phyloP scores from a whole-genome alignment of 169 alveolate genomes.

The Babesia caballi region DNA sequence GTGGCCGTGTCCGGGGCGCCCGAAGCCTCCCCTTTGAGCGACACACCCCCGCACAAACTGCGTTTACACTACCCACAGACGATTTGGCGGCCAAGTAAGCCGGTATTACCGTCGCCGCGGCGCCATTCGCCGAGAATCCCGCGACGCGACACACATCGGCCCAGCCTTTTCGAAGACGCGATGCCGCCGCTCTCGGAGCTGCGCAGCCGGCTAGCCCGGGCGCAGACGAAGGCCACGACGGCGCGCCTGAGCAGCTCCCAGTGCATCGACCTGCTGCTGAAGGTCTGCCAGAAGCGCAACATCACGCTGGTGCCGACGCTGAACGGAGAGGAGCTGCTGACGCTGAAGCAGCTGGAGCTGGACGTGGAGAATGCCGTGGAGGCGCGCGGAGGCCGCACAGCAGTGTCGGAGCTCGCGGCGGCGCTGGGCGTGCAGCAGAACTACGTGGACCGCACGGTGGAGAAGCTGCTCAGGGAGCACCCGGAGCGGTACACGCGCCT shows the following conservation, averaged over 20 bases:
- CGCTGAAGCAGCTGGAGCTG: constrained; percentile 46
- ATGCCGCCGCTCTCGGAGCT: constrained; percentile 58
- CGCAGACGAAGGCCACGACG: constrained; percentile 48
- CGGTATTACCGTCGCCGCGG: neutral
- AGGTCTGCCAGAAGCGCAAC: constrained; percentile 49
- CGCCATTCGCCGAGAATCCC: neutral
- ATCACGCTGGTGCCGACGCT: constrained; percentile 37
- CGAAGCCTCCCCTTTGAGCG: no score
- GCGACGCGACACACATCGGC: neutral
- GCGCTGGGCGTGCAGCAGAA: constrained; percentile 45
- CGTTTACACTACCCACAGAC: no score
- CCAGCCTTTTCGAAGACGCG: neutral
- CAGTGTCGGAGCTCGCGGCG: constrained; percentile 42
- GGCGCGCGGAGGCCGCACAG: constrained; percentile 46
- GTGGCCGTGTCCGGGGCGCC: no score
- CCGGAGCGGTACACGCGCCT: neutral
- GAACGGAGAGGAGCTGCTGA: constrained; percentile 51
- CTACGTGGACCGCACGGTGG: constrained; percentile 39
- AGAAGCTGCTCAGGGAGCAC: constrained; percentile 11
- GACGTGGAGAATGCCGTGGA: constrained; percentile 31
- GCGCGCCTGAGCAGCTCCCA: constrained; percentile 49
- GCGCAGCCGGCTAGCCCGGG: constrained; percentile 47
- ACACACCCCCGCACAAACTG: no score
- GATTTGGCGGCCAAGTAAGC: no score
- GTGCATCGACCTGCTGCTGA: constrained; percentile 62